A percentile compares a stretch with the other conserved stretches of the same genome.
Conservation (phyloP, 2,329 filamentous ascomycete genomes). For the Capronia epimyces region DNA sequence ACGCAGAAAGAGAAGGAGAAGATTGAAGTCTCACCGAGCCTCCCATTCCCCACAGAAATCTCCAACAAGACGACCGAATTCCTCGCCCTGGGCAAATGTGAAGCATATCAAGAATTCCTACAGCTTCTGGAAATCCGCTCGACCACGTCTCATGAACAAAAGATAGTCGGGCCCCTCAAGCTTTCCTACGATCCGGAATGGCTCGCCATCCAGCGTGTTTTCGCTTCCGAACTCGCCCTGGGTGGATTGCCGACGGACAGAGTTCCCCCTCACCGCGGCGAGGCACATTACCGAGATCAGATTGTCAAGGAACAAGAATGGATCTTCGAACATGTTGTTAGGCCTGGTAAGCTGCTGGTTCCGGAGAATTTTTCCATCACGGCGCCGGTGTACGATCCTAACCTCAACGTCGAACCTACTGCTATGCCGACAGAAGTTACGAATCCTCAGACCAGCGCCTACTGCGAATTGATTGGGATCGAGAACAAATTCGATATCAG, state of each 20-base stretch:
- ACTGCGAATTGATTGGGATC: constrained; percentile 73
- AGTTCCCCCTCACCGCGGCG: constrained; percentile 58
- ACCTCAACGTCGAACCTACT: constrained; percentile 52
- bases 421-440: constrained; percentile 74
- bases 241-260: constrained; percentile 56
- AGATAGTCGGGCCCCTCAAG: constrained; percentile 46
- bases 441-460: constrained; percentile 77
- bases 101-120: constrained; percentile 72
- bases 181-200: constrained; percentile 88
- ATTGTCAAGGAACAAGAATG: constrained; percentile 70
- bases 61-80: constrained; percentile 76
- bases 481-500: constrained; percentile 68
- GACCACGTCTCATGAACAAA: constrained; percentile 34
- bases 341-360: constrained; percentile 57
- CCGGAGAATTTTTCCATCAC: constrained; percentile 73
- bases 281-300: constrained; percentile 60
- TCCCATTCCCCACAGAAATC: constrained; percentile 65
- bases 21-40: constrained; percentile 45
- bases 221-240: constrained; percentile 60
- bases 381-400: constrained; percentile 63
- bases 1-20: constrained; percentile 35
- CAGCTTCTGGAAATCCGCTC: constrained; percentile 65
- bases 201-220: constrained; percentile 85
- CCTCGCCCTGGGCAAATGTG: constrained; percentile 85
- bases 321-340: constrained; percentile 71